A percentile compares a stretch with the other conserved stretches of the same genome.
phyloP scores from a whole-genome alignment of 805 yeast species.

The Henningerozyma blattae region DNA sequence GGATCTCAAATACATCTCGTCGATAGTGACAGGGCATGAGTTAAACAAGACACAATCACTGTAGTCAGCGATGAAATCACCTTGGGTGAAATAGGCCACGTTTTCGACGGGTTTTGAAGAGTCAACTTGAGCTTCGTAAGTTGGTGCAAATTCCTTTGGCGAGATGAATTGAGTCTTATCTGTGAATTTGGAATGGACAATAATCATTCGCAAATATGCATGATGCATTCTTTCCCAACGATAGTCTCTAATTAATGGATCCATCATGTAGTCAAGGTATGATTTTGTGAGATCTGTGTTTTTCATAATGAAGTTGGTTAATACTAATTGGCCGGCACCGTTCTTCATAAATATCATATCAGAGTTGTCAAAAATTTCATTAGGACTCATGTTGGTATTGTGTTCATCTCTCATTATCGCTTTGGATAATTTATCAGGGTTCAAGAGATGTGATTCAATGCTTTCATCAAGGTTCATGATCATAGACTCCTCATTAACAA shows the following conservation, averaged over 20 bases:
- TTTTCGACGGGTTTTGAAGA: background rate
- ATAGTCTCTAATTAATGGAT: constrained; percentile 58
- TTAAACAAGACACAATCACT: constrained; percentile 38
- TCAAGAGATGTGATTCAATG: constrained; percentile 45
- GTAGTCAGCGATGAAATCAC: constrained; percentile 59
- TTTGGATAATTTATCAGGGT: constrained; percentile 43
- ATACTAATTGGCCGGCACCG: background rate
- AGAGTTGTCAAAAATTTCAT: constrained; percentile 43
- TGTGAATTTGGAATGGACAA: too few relatives aligned
- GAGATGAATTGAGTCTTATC: background rate
- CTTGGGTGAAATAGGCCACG: constrained; percentile 26
- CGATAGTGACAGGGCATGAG: constrained; percentile 38
- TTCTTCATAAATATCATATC: constrained; percentile 28
- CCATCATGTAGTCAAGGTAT: constrained; percentile 67
- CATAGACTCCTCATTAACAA: constrained; percentile 63
- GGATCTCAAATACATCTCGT: constrained; percentile 13
- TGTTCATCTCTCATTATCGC: constrained; percentile 42
- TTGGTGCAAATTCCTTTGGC: background rate
- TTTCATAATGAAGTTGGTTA: constrained; percentile 44
- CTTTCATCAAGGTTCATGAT: constrained; percentile 62
- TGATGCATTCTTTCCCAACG: constrained; percentile 14
- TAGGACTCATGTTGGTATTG: constrained; percentile 56
- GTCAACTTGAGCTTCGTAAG: background rate
- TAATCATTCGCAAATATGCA: background rate
- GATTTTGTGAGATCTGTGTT: constrained; percentile 54